Base-by-base conservation (phyloP, 495 filamentous ascomycete species). In the Talaromyces trachyspermus region DNA sequence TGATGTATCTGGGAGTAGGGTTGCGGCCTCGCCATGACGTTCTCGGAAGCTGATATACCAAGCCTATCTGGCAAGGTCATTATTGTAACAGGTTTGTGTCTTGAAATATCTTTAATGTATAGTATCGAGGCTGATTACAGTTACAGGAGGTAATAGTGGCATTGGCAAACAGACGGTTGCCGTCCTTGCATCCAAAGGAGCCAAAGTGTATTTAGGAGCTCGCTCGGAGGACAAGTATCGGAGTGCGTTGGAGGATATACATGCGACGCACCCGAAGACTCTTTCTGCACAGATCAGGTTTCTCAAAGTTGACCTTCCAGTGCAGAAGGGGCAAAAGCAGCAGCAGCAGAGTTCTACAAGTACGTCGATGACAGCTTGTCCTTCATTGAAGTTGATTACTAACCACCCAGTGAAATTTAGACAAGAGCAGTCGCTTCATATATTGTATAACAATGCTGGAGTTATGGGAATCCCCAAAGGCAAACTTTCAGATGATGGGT, bases 11-110 rank as follows among this genome's bases (percentile, higher is more conserved):
- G n/a, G n/a, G n/a, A n/a, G n/a, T n/a, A n/a, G n/a, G n/a, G n/a
- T n/a, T n/a, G n/a, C 29, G 29, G 14, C 29, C 14, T 32, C 29
- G 14, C 10, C 10, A 32, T 32, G 29, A 9, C 29, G 10, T 37
- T 37, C 33, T 37, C 33, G 7, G 33, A n/a, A 1, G 9, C 9
- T n/a, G 33, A 37, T 17, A 48, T 48, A 9, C 33, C 30, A 11
- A 12, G 17, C 18, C 45, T 48, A 12, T 14, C 30, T 24, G 45
- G 30, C 29, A 48, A 48, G 18, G 45, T 48, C 1, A 40, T 40
- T 32, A 30, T 48, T 2, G 33, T 48, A n/a, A 48, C 45, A 19
- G 45, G 45, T 29, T 15, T 12, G 10, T 22, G 25, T 22, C 10
- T 32, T 32, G 10, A 9, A 10, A 4, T n/a, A 9, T 32, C 2